Percentiles rank a stretch among this genome's conserved stretches.
These are phyloP conservation scores for Aureobasidium sp. DNA, from an alignment of 2,329 filamentous ascomycete species.

Conservation along the genomic window DNA sequence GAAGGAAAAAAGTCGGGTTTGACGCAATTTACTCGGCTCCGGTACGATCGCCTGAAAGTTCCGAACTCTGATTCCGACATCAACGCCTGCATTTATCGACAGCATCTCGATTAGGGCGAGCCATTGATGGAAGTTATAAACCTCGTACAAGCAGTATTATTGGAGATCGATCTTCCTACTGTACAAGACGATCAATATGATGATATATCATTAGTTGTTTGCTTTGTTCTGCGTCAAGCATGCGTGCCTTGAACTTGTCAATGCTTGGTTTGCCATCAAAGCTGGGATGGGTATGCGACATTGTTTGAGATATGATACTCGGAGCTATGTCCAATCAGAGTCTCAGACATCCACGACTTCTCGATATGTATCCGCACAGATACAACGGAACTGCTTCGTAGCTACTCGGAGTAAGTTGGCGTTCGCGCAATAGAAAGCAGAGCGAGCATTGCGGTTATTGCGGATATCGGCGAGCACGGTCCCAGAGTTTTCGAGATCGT, in stretches of 20 bases:
- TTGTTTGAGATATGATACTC: not conserved
- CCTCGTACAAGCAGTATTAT: not conserved
- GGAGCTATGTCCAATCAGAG: not conserved
- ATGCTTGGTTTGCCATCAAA: not conserved
- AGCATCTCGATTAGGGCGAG: not conserved
- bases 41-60: constrained; percentile 6
- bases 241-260: not conserved
- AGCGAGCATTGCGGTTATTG: not conserved
- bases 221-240: not conserved
- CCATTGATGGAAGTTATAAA: not conserved
- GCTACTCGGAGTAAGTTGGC: not conserved
- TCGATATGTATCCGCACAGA: not conserved
- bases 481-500: too few species aligned
- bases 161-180: not conserved
- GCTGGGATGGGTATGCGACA: not conserved
- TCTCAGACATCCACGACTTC: not conserved
- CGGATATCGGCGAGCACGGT: not conserved
- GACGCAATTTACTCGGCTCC: constrained; percentile 3
- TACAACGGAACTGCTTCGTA: not conserved
- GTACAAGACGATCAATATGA: not conserved
- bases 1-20: constrained; percentile 5
- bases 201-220: not conserved
- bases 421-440: not conserved
- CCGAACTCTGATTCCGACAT: not conserved
- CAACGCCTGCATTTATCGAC: not conserved